Evolutionary conservation across 495 filamentous ascomycete species (phyloP).

Genomic region (Amorphotheca resinae): DNA sequence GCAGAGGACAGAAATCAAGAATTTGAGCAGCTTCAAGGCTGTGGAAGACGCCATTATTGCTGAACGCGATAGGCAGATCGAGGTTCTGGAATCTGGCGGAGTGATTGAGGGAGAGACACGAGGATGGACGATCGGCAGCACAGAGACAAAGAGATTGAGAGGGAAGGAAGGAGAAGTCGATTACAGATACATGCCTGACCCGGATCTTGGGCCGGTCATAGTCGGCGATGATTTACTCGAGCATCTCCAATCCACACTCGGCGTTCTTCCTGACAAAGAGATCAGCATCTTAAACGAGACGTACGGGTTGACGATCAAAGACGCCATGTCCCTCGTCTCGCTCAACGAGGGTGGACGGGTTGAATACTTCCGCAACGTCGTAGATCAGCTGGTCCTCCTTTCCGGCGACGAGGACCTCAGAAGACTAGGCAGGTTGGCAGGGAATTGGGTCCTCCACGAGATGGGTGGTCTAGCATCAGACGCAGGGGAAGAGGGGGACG

Average conservation of each 20-base stretch:
- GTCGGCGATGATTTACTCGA: constrained; percentile 59
- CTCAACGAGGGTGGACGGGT: constrained; percentile 71
- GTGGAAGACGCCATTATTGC: constrained; percentile 88
- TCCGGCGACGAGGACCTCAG: constrained; percentile 1
- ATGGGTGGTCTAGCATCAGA: constrained; percentile 55
- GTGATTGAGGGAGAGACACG: constrained; percentile 76
- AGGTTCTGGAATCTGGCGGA: constrained; percentile 65
- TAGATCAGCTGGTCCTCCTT: constrained; percentile 28
- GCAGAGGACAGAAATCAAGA: constrained; percentile 94
- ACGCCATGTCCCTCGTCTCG: constrained; percentile 68
- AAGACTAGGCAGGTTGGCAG: constrained; percentile 32
- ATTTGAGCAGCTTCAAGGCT: constrained; percentile 85
- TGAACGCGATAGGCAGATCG: constrained; percentile 81
- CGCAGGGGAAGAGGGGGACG: constrained; percentile 20
- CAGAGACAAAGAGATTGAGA: constrained; percentile 64
- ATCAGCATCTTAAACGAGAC: constrained; percentile 41
- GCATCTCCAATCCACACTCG: constrained; percentile 46
- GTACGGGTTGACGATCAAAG: constrained; percentile 65
- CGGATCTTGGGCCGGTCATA: constrained; percentile 70
- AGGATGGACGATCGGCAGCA: constrained; percentile 76
- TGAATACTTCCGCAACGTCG: constrained; percentile 71
- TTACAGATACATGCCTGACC: constrained; percentile 97
- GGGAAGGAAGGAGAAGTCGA: constrained; percentile 97
- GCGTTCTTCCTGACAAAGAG: constrained; percentile 56
- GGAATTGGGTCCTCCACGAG: constrained; percentile 74